Evolutionary conservation across 768 basidiomycete species (phyloP), one percentile per base, ranked within the genome.

Genomic region (Collybia sp.): DNA sequence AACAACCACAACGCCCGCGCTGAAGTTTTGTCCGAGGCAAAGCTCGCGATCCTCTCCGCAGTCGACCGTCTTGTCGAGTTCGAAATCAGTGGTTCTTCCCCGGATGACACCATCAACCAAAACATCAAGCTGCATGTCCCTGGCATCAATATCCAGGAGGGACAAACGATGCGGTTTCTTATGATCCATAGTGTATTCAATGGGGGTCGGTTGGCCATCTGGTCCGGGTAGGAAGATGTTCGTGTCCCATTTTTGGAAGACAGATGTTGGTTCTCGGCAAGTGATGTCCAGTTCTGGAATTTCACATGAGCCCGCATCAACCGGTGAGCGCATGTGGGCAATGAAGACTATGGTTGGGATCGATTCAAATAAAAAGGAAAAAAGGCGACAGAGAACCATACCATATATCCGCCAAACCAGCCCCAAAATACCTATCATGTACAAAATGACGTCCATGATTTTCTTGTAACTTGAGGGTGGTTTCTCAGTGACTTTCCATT

Each of bases 151-250:
- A 15, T 44, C 43, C 5, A 44, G 6, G 2, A 44, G 16, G 20
- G 43, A 35, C n/a, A 44, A 17, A 12, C 11, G 32, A 25, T 44
- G 43, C 13, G 45, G 49, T 20, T 18, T 46, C 33, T 31, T 8
- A 15, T 35, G 17, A 15, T 44, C 43, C 11, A 44, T 31, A 3
- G 43, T 44, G 32, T 44, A 44, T 36, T 44, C 43, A 19, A 44
- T 19, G 1, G 43, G 33, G 15, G 15, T 25, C 5, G 43, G 43
- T 15, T 19, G 33, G 1, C 19, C 17, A 20, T 44, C 15, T 16
- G 33, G 32, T 8, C 32, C 43, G 19, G 33, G 43, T 11, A 25
- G 42, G 3, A 31, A 6, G 30, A 13, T 31, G 18, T 31, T 25
- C 11, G 32, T n/a, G 17, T 25, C 17, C 18, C 42, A 43, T 13